Conservation (phyloP, 768 basidiomycete species). For the Trametes elegans region DNA sequence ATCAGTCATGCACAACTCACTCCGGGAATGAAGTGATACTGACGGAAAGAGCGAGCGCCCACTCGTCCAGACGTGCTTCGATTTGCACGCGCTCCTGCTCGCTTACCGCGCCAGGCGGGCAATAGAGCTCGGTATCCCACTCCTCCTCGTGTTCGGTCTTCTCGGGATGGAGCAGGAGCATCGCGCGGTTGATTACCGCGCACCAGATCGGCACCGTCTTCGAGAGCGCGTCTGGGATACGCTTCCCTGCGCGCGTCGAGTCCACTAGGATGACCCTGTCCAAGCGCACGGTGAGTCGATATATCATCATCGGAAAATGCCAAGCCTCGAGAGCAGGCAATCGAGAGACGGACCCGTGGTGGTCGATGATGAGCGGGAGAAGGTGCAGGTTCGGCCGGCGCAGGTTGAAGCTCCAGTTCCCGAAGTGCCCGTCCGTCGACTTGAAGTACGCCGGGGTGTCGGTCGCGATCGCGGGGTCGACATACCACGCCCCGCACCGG, state of each 20-base stretch:
- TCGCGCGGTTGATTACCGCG: slow-evolving; percentile 74
- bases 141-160: too few species aligned
- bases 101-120: slow-evolving; percentile 67
- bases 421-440: slow-evolving; percentile 85
- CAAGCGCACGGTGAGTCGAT: not conserved
- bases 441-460: slow-evolving; percentile 77
- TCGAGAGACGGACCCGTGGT: slow-evolving; percentile 50
- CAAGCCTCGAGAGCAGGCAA: not conserved
- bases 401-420: slow-evolving; percentile 83
- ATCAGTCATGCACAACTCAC: not conserved
- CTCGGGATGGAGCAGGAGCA: slow-evolving; percentile 25
- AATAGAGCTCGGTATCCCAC: slow-evolving; percentile 67
- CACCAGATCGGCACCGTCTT: slow-evolving; percentile 93
- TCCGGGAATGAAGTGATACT: slow-evolving; percentile 19
- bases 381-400: slow-evolving; percentile 83
- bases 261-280: slow-evolving; percentile 82
- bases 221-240: slow-evolving; percentile 89
- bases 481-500: slow-evolving; percentile 94
- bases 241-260: slow-evolving; percentile 90
- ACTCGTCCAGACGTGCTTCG: slow-evolving; percentile 55
- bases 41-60: slow-evolving; percentile 71
- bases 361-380: slow-evolving; percentile 50
- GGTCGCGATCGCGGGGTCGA: slow-evolving; percentile 60
- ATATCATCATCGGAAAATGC: too few species aligned
- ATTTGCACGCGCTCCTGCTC: slow-evolving; percentile 82